Evolutionary conservation across 345 rosid species (phyloP), one percentile per base, ranked within the genome.

Genomic region (Reutealis trisperma): DNA sequence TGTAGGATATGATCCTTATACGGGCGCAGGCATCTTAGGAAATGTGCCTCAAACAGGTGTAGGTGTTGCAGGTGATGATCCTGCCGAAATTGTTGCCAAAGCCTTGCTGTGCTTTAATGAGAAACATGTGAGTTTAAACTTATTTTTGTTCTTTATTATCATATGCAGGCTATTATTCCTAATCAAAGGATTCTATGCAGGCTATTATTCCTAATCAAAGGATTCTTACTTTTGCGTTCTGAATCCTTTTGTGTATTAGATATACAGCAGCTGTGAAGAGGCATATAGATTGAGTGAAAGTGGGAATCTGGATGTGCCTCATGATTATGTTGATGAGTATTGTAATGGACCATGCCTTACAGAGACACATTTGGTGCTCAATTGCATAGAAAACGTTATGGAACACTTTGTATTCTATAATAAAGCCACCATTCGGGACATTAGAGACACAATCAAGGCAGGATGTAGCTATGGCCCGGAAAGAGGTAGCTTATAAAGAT

Each of bases 61-160:
- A 30, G 75, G 65, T 32, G 44, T 19, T 25, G 27, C 11, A 22
- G 75, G 45, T 11, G 74, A 22, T 21, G 84, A 88, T 79, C 88
- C 92, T 22, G 79, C 93, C 78, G 80, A 87, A 78, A 83, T 93
- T 75, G 87, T 88, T 55, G 85, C 88, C 1, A 90, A 87, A 82
- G 99, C 99, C 24, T 75, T 93, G 90, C 78, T 84, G 51, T 93
- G 99, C 82, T 90, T 96, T 61, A 86, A 87, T 77, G 83, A 93
- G 22, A 91, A 82, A 86, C 63, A 80, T 80, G 99, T 93, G 78
- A 85, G 85, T 57, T 13, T 54, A 41, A 49, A 12, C 52, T 49
- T 8, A 9, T 49, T 11, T 51, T 11, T 51, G 16, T 52, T 52
- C 21, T 16, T 2, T 52, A 14, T 54, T 4, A 54, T 54, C n/a